Evolutionary conservation across 139 green algal species (phyloP).

Genomic region (Pseudopediastrum boryanum): DNA sequence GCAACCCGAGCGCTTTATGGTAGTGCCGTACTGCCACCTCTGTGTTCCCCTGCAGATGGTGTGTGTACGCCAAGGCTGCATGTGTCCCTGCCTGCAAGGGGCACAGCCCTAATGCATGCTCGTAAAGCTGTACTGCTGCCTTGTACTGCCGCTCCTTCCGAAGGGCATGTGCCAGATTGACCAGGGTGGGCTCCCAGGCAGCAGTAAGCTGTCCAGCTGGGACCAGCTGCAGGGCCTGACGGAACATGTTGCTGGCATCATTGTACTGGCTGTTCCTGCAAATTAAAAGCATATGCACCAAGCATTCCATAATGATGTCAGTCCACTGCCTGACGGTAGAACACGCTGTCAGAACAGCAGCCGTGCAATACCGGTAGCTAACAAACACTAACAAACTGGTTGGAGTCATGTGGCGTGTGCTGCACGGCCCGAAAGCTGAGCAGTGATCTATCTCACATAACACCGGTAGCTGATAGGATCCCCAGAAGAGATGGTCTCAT

Average conservation of each 20-base stretch:
- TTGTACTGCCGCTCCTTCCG: conserved; percentile 75
- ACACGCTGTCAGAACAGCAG: no score
- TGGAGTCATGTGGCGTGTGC: no score
- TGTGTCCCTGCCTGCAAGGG: conserved; percentile 71
- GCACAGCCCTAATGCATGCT: conserved; percentile 66
- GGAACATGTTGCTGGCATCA: not conserved
- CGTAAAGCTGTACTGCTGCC: conserved; percentile 56
- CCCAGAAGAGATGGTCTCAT: no score
- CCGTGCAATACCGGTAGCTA: no score
- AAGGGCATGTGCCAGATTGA: conserved; percentile 90
- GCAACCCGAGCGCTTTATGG: conserved; percentile 83
- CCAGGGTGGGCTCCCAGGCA: conserved; percentile 81
- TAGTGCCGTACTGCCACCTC: conserved; percentile 83
- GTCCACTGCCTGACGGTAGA: no score
- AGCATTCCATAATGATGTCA: no score
- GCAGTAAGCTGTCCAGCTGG: conserved; percentile 34
- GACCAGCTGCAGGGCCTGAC: conserved; percentile 40
- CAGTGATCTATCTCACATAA: no score
- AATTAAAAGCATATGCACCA: no score
- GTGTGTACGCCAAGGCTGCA: conserved; percentile 76
- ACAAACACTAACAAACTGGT: no score
- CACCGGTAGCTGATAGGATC: no score
- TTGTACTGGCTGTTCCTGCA: conserved; percentile 32
- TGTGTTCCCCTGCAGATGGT: conserved; percentile 77
- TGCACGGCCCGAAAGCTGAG: no score